Base-by-base conservation (phyloP, 2,329 filamentous ascomycete genomes). In the Drechmeria coniospora region DNA sequence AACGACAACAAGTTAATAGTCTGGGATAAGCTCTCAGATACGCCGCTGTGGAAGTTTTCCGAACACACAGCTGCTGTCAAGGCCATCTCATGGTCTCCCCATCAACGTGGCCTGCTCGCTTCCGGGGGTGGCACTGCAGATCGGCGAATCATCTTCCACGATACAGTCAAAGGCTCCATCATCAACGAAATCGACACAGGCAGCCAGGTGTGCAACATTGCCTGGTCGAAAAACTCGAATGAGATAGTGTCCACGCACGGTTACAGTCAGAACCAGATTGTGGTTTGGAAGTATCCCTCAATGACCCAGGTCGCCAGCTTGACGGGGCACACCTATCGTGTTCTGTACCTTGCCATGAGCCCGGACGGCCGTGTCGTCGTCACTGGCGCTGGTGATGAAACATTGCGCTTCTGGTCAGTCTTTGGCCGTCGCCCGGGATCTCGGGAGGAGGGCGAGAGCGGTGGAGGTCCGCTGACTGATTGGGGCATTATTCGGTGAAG, bases 1-100 rank as follows among this genome's bases (percentile, higher is more conserved):
- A 98, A 98, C 52, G 90, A 98, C 59, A 98, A 98, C 59, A 95
- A 95, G 50, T 65, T 98, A 25, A 90, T 95, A 70, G 84, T 98
- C 15, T 98, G 90, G 90, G 90, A 98, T 45, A 92, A 92, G 49
- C 66, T 94, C 32, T 82, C 76, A n/a, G 80, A 92, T 41, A 81
- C 84, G 6, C 90, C 90, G 1, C 65, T 92, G 3, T 93, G 81
- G 65, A 92, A 92, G 42, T 95, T 93, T 53, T 79, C 80, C 12
- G 86, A 94, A 37, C 90, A 98, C 50, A 87, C 79, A 20, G 90
- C 90, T 9, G 90, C 90, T 7, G 90, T 98, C 28, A 98, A 98
- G 53, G 90, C 90, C 4, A 94, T 98, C 37, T 77, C 90, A 8
- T 98, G 90, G 90, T 94, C 84, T 21, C 90, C 90, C 8, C 90